Percentiles rank a stretch among this genome's conserved stretches.
These are phyloP conservation scores for Otatea glauca DNA, from an alignment of 176 grass and related monocot genomes.

Conservation along the genomic window DNA sequence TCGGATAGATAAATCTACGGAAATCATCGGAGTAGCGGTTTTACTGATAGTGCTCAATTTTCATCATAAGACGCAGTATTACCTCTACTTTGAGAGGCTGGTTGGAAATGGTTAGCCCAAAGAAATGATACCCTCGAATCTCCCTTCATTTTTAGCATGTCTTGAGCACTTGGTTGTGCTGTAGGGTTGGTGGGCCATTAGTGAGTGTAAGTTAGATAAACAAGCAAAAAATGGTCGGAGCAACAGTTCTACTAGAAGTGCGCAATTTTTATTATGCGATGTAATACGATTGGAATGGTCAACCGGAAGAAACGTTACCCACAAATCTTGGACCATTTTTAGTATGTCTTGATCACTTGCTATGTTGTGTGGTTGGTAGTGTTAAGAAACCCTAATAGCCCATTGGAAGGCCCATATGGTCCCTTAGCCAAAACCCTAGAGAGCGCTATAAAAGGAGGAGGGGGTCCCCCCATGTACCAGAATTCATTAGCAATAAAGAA, in stretches of 20 bases:
- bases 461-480: too few species aligned
- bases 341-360: too few species aligned
- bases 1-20: too few species aligned
- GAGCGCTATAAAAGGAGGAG: too few species aligned
- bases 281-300: too few species aligned
- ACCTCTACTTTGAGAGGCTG: neutral
- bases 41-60: neutral
- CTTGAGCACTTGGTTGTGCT: neutral
- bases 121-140: neutral
- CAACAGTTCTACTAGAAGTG: neutral
- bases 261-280: neutral
- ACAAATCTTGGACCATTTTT: too few species aligned
- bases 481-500: too few species aligned
- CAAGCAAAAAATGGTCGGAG: neutral
- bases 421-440: too few species aligned
- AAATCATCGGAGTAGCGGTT: neutral
- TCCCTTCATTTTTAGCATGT: neutral
- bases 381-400: too few species aligned
- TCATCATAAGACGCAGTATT: neutral
- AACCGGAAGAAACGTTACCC: too few species aligned
- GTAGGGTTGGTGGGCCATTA: neutral
- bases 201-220: neutral
- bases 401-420: too few species aligned
- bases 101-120: neutral
- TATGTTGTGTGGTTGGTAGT: too few species aligned